Conservation (phyloP, 208 protist species). For the Leptomonas seymouri region DNA sequence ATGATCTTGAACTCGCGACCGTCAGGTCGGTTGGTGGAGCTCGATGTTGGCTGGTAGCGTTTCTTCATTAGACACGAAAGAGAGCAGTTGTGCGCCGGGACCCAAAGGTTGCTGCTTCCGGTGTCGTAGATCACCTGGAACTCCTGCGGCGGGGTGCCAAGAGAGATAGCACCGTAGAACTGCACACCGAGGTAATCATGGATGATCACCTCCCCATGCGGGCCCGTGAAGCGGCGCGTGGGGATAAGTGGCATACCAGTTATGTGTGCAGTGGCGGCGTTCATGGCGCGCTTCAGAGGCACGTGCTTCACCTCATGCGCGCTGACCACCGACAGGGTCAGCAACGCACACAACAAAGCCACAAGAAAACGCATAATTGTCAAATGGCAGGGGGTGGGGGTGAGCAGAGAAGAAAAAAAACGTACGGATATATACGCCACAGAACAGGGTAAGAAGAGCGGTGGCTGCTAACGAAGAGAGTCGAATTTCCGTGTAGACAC, state of each 20-base stretch:
- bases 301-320: constrained; percentile 31
- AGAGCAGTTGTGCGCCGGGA: constrained; percentile 67
- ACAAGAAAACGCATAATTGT: constrained; percentile 1
- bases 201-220: constrained; percentile 47
- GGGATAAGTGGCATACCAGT: constrained; percentile 31
- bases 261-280: constrained; percentile 30
- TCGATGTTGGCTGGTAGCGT: constrained; percentile 84
- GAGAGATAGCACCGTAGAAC: constrained; percentile 89
- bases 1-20: constrained; percentile 89
- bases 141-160: constrained; percentile 88
- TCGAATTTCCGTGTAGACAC: neutral
- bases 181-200: constrained; percentile 84
- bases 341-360: constrained; percentile 19
- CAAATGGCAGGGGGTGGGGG: neutral
- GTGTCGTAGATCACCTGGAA: constrained; percentile 87
- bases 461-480: too few species aligned
- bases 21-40: constrained; percentile 83
- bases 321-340: constrained; percentile 11
- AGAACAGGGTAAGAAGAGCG: too few species aligned
- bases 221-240: constrained; percentile 25
- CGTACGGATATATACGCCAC: neutral
- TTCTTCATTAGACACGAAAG: constrained; percentile 51
- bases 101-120: constrained; percentile 73
- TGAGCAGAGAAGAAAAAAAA: neutral
- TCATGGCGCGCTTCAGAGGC: constrained; percentile 40